Percentiles rank a stretch among this genome's conserved stretches.
phyloP scores from a whole-genome alignment of 306 rosid genomes.

The Rosa chinensis region DNA sequence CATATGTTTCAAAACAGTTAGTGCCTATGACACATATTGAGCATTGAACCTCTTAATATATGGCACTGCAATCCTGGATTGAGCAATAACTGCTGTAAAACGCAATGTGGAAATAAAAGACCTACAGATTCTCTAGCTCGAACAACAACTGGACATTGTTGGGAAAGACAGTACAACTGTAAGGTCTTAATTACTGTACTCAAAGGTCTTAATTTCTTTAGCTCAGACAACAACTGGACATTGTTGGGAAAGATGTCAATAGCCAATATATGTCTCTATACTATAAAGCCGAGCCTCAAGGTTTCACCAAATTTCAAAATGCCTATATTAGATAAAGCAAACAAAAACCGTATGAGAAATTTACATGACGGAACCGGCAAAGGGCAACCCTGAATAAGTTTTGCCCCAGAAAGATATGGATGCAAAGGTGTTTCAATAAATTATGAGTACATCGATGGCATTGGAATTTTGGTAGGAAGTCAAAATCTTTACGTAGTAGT shows the following conservation, averaged over 20 bases:
- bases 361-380: background rate
- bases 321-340: no score
- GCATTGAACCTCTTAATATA: no score
- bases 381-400: background rate
- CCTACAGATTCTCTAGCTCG: conserved; percentile 41
- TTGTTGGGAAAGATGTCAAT: no score
- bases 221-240: no score
- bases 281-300: no score
- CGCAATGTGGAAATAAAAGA: background rate
- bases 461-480: background rate
- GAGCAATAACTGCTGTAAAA: background rate
- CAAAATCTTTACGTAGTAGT: background rate
- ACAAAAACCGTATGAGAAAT: background rate
- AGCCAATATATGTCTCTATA: no score
- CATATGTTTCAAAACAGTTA: background rate
- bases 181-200: background rate
- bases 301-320: no score
- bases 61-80: background rate
- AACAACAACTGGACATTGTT: conserved; percentile 26
- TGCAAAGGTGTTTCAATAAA: background rate
- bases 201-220: no score
- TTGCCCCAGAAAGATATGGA: background rate
- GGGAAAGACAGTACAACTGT: no score
- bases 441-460: background rate
- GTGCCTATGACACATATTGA: background rate